Conservation (phyloP, 2,329 filamentous ascomycete genomes). For the Aspergillus fijiensis region DNA sequence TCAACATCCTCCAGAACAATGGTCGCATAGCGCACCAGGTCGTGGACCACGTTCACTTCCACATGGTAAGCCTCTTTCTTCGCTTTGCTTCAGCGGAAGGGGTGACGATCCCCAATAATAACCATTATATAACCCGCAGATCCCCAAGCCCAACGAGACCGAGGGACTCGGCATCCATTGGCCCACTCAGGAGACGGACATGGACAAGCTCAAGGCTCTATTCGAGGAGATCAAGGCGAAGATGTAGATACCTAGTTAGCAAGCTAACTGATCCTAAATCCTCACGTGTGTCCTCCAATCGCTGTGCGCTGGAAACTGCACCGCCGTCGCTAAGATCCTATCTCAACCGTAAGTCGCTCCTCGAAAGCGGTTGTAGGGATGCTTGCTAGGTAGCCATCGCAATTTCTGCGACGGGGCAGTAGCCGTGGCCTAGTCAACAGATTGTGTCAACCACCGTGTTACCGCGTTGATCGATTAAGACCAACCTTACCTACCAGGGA, state of each 20-base stretch:
- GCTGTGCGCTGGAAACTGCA: too few relatives aligned
- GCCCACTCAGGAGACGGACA: conserved; percentile 73
- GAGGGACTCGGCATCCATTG: conserved; percentile 80
- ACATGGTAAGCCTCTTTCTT: conserved; percentile 64
- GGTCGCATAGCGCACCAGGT: conserved; percentile 86
- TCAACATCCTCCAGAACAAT: conserved; percentile 97
- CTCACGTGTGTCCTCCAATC: background rate
- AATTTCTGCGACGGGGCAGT: too few relatives aligned
- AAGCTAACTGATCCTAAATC: too few relatives aligned
- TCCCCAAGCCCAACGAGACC: conserved; percentile 83
- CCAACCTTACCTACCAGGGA: too few relatives aligned
- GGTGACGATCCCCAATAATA: background rate
- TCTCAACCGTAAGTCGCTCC: too few relatives aligned
- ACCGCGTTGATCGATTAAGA: too few relatives aligned
- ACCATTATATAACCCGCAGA: conserved; percentile 52
- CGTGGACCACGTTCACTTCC: conserved; percentile 94
- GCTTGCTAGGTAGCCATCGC: too few relatives aligned
- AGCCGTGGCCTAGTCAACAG: too few relatives aligned
- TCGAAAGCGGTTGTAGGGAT: too few relatives aligned
- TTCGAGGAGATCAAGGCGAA: conserved; percentile 83
- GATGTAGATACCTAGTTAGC: conserved; percentile 60
- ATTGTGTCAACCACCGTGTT: too few relatives aligned
- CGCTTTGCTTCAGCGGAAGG: conserved; percentile 5
- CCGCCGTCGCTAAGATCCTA: too few relatives aligned
- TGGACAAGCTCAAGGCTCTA: conserved; percentile 77